Evolutionary conservation across 2,329 filamentous ascomycete genomes (phyloP).

Genomic region (Tolypocladium endophyticum): DNA sequence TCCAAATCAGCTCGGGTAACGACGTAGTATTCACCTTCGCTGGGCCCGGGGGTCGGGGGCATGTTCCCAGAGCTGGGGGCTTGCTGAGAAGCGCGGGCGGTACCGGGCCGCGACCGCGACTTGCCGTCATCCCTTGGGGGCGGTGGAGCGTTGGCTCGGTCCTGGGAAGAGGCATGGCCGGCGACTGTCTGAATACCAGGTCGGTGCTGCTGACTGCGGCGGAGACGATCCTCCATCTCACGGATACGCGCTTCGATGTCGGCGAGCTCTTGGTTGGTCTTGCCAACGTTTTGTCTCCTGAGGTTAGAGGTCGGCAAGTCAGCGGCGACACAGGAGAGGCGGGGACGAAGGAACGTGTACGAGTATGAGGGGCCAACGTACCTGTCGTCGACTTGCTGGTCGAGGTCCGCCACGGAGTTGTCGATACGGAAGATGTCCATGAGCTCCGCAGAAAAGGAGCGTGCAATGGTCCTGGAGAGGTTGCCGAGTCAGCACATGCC

Average conservation of each 20-base stretch:
- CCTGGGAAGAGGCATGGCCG: conserved; percentile 5
- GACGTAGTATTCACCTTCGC: conserved; percentile 50
- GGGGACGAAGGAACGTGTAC: conserved; percentile 1
- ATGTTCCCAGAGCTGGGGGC: conserved; percentile 45
- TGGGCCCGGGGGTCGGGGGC: conserved; percentile 49
- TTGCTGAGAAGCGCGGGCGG: conserved; percentile 38
- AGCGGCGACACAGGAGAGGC: not conserved
- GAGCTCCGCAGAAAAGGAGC: conserved; percentile 75
- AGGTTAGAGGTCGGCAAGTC: not conserved
- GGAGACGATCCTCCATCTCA: conserved; percentile 74
- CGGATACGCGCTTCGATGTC: conserved; percentile 73
- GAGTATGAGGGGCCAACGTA: conserved; percentile 32
- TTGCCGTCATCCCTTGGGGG: conserved; percentile 20
- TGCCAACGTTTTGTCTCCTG: conserved; percentile 71
- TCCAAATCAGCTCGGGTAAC: conserved; percentile 18
- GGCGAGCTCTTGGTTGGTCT: conserved; percentile 70
- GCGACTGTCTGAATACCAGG: conserved; percentile 7
- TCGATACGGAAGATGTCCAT: conserved; percentile 87
- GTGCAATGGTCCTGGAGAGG: conserved; percentile 64
- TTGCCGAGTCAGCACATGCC: not conserved
- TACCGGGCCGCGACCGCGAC: conserved; percentile 42
- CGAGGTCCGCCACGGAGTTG: conserved; percentile 61
- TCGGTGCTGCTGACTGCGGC: conserved; percentile 16
- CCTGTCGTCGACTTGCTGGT: conserved; percentile 72
- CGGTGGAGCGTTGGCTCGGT: conserved; percentile 4